phyloP scores from a whole-genome alignment of 2,329 filamentous ascomycete species.

The Balansia obtecta region DNA sequence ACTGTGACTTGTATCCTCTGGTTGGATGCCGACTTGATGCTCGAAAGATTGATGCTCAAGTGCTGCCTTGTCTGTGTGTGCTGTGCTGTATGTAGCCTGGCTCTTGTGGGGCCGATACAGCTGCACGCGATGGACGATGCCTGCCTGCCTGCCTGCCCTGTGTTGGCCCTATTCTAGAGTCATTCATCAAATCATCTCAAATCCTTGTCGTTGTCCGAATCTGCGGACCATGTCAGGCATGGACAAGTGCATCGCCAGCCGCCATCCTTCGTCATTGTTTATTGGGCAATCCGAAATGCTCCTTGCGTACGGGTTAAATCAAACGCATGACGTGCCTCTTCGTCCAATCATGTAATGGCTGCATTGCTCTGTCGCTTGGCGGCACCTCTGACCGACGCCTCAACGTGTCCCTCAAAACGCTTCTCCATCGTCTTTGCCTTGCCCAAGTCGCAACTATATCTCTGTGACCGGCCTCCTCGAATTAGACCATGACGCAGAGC shows the following conservation, averaged over 20 bases:
- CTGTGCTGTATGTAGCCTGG: no score
- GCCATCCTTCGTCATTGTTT: no score
- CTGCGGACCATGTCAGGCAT: neutral
- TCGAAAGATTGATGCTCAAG: no score
- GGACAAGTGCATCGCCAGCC: neutral
- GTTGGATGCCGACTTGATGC: no score
- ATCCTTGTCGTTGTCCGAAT: neutral
- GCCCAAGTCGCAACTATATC: neutral
- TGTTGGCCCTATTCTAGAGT: neutral
- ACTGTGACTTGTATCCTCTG: neutral
- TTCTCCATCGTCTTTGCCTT: neutral
- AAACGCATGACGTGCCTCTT: neutral
- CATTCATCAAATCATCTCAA: neutral
- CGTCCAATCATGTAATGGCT: neutral
- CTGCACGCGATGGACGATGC: neutral
- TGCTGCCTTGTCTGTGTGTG: no score
- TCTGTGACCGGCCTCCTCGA: neutral
- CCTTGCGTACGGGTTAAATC: neutral
- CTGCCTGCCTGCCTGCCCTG: neutral
- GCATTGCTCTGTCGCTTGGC: neutral
- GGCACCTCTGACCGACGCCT: neutral
- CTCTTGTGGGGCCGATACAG: neutral
- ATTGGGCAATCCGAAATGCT: neutral
- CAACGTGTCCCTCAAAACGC: neutral
- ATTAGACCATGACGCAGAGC: slow-evolving; percentile 9